Conservation (phyloP, 2,329 filamentous ascomycete genomes). For the Aspergillus japonicus region DNA sequence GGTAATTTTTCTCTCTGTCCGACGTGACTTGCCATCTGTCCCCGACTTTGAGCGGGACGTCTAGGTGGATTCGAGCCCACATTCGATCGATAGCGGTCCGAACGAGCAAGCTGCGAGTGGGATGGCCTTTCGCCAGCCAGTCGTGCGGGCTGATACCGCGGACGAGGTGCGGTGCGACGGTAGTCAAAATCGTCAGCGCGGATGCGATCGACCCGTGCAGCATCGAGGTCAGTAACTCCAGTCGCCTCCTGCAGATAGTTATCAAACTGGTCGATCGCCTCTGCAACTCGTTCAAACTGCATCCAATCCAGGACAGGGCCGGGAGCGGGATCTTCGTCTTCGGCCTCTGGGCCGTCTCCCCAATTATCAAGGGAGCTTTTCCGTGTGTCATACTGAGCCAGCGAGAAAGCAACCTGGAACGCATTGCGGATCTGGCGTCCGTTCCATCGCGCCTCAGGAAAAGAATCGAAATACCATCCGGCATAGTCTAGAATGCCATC, state of each 20-base stretch:
- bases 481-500: conserved; percentile 2
- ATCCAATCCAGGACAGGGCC: background rate
- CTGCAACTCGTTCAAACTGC: background rate
- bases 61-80: background rate
- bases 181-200: background rate
- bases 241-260: background rate
- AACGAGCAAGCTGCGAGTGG: too few relatives aligned
- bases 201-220: background rate
- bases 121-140: too few relatives aligned
- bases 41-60: too few relatives aligned
- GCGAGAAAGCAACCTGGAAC: background rate
- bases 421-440: conserved; percentile 1
- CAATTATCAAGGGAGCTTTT: background rate
- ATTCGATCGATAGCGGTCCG: background rate
- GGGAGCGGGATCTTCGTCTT: background rate
- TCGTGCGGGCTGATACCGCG: background rate
- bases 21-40: too few relatives aligned
- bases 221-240: background rate
- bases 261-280: background rate
- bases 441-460: background rate
- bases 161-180: background rate
- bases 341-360: background rate
- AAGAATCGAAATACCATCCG: background rate
- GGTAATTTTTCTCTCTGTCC: too few relatives aligned
- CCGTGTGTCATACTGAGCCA: background rate